Conservation (phyloP, 2,329 filamentous ascomycete genomes). For the Microascus cirrosus region DNA sequence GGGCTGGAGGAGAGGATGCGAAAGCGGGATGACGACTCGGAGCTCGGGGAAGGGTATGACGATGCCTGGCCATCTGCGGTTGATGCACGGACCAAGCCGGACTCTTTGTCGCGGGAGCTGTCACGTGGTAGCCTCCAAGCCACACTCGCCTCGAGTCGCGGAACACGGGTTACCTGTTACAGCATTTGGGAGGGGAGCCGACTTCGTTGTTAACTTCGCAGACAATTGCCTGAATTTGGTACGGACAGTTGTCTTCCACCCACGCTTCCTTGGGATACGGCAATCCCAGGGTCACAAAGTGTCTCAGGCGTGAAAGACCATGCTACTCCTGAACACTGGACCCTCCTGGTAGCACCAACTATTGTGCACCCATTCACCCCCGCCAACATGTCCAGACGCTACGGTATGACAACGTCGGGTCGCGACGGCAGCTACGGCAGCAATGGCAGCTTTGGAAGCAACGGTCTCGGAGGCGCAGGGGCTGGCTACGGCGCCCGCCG, state of each 20-base stretch:
- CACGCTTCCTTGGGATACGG: not conserved
- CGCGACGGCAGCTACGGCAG: constrained; percentile 1
- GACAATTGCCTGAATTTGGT: not conserved
- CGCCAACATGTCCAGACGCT: constrained; percentile 4
- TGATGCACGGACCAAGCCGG: not conserved
- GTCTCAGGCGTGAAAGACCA: not conserved
- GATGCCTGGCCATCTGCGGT: not conserved
- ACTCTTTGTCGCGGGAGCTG: not conserved
- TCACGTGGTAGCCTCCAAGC: not conserved
- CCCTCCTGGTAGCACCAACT: constrained; percentile 1
- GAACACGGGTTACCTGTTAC: too few species aligned
- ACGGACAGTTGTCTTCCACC: not conserved
- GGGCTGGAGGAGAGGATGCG: not conserved
- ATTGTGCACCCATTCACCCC: not conserved
- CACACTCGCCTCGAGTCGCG: too few species aligned
- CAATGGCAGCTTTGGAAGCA: constrained; percentile 15
- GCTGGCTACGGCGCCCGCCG: constrained; percentile 27
- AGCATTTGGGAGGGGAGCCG: too few species aligned
- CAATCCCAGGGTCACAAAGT: not conserved
- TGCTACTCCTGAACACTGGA: not conserved
- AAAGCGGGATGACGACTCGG: not conserved
- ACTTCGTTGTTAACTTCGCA: not conserved
- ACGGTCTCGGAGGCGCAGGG: not conserved
- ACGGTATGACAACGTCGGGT: constrained; percentile 4
- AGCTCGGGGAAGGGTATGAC: not conserved